Evolutionary conservation across 2,329 filamentous ascomycete species (phyloP).

Genomic region (Claviceps fusiformis): DNA sequence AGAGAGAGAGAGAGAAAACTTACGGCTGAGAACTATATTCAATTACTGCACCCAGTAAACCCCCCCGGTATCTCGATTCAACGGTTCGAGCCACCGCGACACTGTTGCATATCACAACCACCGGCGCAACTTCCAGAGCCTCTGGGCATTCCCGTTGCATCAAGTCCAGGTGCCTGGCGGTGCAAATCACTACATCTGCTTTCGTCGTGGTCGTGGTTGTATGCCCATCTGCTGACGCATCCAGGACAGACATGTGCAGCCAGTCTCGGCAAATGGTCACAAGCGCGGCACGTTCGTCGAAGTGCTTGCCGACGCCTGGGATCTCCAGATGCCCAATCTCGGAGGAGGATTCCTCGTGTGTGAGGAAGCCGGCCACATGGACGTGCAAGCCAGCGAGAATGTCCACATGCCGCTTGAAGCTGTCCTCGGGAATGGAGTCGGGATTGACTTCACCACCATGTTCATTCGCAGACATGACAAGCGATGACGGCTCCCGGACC

Average conservation of each 20-base stretch:
- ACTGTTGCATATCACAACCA: slow-evolving; percentile 21
- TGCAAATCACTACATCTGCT: slow-evolving; percentile 16
- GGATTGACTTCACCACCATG: not conserved
- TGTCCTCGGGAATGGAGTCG: not conserved
- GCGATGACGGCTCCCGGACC: not conserved
- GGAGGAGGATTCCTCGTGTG: not conserved
- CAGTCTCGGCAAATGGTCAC: slow-evolving; percentile 18
- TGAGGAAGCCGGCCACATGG: slow-evolving; percentile 11
- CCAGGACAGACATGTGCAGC: slow-evolving; percentile 18
- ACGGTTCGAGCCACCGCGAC: slow-evolving; percentile 13
- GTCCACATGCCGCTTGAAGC: slow-evolving; percentile 14
- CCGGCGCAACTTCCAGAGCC: slow-evolving; percentile 6
- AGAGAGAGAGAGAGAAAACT: slow-evolving; percentile 7
- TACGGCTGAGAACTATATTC: slow-evolving; percentile 26
- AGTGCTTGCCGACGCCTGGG: not conserved
- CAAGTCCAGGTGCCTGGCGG: not conserved
- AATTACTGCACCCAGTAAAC: slow-evolving; percentile 8
- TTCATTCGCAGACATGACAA: not conserved
- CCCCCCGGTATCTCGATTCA: not conserved
- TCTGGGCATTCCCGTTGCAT: not conserved
- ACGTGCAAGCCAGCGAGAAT: slow-evolving; percentile 19
- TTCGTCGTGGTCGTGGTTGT: slow-evolving; percentile 1
- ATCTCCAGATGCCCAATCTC: not conserved
- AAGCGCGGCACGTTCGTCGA: slow-evolving; percentile 4
- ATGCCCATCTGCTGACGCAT: slow-evolving; percentile 2